These are phyloP conservation scores for Clitocybe nebularis DNA, from an alignment of 1,284 basidiomycete species.

Conservation along the genomic window DNA sequence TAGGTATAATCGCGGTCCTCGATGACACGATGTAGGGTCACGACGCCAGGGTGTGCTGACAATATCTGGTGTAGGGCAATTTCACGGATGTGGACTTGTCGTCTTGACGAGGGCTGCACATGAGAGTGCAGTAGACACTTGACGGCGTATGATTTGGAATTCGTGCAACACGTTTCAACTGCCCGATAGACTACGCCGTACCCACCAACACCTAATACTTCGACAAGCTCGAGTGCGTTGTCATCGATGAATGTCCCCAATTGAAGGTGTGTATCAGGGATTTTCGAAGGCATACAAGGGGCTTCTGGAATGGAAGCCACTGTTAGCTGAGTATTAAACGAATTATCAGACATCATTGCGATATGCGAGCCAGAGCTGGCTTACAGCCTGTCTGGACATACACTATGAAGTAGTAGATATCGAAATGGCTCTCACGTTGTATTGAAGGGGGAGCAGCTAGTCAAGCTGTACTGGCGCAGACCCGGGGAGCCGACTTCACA, in stretches of 20 bases:
- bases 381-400: too few relatives aligned
- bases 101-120: conserved; percentile 49
- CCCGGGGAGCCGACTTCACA: too few relatives aligned
- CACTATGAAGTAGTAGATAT: neutral
- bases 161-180: conserved; percentile 49
- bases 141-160: conserved; percentile 72
- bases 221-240: conserved; percentile 76
- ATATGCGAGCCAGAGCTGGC: too few relatives aligned
- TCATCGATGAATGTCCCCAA: conserved; percentile 74
- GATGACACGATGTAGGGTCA: conserved; percentile 84
- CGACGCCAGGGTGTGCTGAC: conserved; percentile 77
- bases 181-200: conserved; percentile 95
- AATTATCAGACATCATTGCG: too few relatives aligned
- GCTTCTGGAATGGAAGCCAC: too few relatives aligned
- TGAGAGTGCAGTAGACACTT: conserved; percentile 72
- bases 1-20: conserved; percentile 64
- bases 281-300: conserved; percentile 4
- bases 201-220: conserved; percentile 87
- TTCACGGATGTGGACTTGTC: conserved; percentile 69
- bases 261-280: conserved; percentile 44
- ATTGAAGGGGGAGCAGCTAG: neutral
- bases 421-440: neutral
- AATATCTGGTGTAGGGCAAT: conserved; percentile 85
- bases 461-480: too few relatives aligned
- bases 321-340: too few relatives aligned